phyloP scores from a whole-genome alignment of 352 stramenopile genomes.

The Aphanomyces stellatus region DNA sequence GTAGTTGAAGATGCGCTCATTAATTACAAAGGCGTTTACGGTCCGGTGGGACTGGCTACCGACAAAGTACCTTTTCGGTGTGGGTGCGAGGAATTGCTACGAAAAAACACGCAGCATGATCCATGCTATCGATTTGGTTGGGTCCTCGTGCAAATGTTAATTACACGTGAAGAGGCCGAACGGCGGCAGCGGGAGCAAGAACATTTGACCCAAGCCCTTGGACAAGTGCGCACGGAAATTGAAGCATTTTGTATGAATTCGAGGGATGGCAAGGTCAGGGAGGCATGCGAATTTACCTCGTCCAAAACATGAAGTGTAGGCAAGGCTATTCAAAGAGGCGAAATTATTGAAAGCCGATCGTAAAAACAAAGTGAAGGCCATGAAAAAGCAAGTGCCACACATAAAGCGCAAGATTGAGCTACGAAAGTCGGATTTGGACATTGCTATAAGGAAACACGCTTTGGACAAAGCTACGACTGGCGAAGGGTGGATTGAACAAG shows the following conservation, averaged over 20 bases:
- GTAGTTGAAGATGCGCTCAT: constrained; percentile 45
- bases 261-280: constrained; percentile 13
- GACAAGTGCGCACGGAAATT: constrained; percentile 46
- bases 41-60: constrained; percentile 47
- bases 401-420: constrained; percentile 28
- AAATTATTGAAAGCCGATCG: constrained; percentile 14
- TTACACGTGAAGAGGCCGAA: constrained; percentile 43
- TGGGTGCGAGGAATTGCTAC: constrained; percentile 53
- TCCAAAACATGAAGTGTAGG: background rate
- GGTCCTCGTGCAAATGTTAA: constrained; percentile 53
- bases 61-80: constrained; percentile 63
- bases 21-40: constrained; percentile 52
- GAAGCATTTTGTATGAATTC: constrained; percentile 42
- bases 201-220: constrained; percentile 34
- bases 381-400: constrained; percentile 43
- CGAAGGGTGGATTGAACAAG: constrained; percentile 7
- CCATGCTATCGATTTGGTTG: constrained; percentile 50
- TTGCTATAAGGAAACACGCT: constrained; percentile 5
- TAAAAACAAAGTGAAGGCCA: constrained; percentile 49
- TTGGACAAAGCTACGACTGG: constrained; percentile 11
- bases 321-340: constrained; percentile 13
- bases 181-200: constrained; percentile 40
- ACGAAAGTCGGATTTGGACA: constrained; percentile 1
- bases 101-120: constrained; percentile 57
- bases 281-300: background rate